Evolutionary conservation across 2,329 filamentous ascomycete genomes (phyloP).

Genomic region (Blumeriella jaapii): DNA sequence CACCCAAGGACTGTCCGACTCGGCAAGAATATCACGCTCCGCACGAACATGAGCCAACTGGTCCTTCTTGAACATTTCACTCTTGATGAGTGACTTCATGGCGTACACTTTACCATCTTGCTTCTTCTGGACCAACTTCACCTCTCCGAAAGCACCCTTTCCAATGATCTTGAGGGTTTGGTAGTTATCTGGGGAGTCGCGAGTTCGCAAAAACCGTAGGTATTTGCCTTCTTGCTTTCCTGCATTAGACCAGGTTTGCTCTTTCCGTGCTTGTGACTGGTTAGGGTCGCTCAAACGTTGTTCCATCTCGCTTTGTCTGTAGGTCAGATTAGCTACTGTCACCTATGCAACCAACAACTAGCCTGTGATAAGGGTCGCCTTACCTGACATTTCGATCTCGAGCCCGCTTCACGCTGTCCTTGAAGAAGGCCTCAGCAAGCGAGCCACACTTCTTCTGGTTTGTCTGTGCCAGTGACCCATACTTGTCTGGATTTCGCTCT

Average conservation of each 20-base stretch:
- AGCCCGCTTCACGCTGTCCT: conserved; percentile 93
- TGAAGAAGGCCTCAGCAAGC: conserved; percentile 84
- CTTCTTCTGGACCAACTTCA: conserved; percentile 94
- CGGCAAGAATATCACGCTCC: conserved; percentile 92
- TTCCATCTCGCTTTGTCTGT: conserved; percentile 83
- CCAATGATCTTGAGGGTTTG: conserved; percentile 95
- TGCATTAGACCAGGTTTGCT: conserved; percentile 73
- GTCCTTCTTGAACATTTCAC: conserved; percentile 99
- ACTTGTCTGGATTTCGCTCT: conserved; percentile 78
- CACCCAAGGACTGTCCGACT: conserved; percentile 99
- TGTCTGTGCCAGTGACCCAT: conserved; percentile 50
- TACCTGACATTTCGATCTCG: conserved; percentile 91
- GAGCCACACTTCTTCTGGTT: conserved; percentile 61
- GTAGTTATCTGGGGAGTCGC: conserved; percentile 90
- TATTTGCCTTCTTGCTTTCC: conserved; percentile 87
- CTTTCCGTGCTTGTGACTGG: conserved; percentile 64
- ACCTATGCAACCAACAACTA: too few relatives aligned
- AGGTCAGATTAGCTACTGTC: conserved; percentile 3
- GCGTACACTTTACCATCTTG: conserved; percentile 95
- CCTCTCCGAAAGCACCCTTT: conserved; percentile 97
- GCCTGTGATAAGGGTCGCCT: conserved; percentile 20
- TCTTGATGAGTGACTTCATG: conserved; percentile 96
- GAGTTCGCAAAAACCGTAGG: conserved; percentile 84
- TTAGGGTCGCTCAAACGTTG: conserved; percentile 69
- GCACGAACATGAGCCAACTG: conserved; percentile 95